phyloP scores from a whole-genome alignment of 2,329 filamentous ascomycete genomes.

The Periconia sp. region DNA sequence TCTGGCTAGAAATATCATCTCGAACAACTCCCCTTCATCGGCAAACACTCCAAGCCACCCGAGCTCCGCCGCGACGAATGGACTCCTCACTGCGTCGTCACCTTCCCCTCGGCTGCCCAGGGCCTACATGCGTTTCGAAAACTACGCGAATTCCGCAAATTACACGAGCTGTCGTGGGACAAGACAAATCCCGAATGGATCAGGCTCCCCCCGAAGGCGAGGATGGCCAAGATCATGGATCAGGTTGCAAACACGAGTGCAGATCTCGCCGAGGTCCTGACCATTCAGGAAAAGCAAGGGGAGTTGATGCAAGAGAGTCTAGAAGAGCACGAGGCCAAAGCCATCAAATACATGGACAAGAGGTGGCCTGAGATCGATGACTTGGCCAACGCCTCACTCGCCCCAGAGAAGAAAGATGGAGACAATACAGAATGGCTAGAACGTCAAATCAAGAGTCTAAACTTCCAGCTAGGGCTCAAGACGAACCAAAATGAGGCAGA shows the following conservation, averaged over 20 bases:
- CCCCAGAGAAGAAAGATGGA: conserved; percentile 16
- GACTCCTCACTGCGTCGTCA: conserved; percentile 64
- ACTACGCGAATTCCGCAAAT: conserved; percentile 65
- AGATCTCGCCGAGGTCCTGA: conserved; percentile 64
- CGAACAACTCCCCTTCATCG: conserved; percentile 65
- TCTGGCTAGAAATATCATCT: conserved; percentile 56
- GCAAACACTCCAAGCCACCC: conserved; percentile 67
- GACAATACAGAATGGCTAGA: conserved; percentile 33
- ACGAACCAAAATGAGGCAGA: conserved; percentile 32
- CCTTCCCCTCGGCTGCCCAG: conserved; percentile 56
- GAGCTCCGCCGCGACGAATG: conserved; percentile 67
- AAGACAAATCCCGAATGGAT: conserved; percentile 49
- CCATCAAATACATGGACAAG: conserved; percentile 21
- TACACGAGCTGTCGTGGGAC: conserved; percentile 63
- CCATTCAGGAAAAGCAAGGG: conserved; percentile 52
- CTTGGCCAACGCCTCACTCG: conserved; percentile 21
- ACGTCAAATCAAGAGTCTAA: conserved; percentile 29
- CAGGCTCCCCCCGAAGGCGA: conserved; percentile 54
- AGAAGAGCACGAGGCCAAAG: conserved; percentile 22
- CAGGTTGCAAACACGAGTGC: conserved; percentile 69
- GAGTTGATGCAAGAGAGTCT: conserved; percentile 24
- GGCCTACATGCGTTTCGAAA: conserved; percentile 63
- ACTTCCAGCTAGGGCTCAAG: conserved; percentile 30
- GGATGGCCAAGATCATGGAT: conserved; percentile 64
- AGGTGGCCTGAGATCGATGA: conserved; percentile 32